Evolutionary conservation across 2,329 filamentous ascomycete genomes (phyloP).

Genomic region (Dendryphion nanum): DNA sequence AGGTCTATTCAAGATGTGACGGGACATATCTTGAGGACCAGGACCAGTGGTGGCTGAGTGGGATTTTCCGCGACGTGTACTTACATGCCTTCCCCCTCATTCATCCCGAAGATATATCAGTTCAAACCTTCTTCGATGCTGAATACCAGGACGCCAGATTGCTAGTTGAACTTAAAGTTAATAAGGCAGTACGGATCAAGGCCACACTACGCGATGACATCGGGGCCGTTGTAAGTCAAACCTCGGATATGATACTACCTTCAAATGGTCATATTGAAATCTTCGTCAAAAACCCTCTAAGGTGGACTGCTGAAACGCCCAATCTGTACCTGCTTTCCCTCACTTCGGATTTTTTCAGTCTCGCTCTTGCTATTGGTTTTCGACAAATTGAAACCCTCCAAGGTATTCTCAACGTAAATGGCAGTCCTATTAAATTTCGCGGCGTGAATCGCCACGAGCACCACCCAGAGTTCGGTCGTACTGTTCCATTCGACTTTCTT

Average conservation of each 20-base stretch:
- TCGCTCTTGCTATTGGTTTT: slow-evolving; percentile 56
- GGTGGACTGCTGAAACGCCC: slow-evolving; percentile 65
- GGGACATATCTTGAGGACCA: slow-evolving; percentile 65
- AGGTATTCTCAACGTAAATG: slow-evolving; percentile 59
- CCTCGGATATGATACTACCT: background rate
- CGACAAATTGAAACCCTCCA: slow-evolving; percentile 58
- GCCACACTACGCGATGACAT: background rate
- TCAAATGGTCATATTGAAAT: slow-evolving; percentile 40
- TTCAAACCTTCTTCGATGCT: slow-evolving; percentile 34
- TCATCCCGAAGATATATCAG: slow-evolving; percentile 54
- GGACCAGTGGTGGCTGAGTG: slow-evolving; percentile 22
- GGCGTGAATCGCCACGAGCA: slow-evolving; percentile 70
- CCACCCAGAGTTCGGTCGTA: slow-evolving; percentile 58
- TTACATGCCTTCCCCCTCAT: slow-evolving; percentile 53
- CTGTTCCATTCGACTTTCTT: slow-evolving; percentile 59
- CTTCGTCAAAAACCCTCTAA: slow-evolving; percentile 48
- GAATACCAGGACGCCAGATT: background rate
- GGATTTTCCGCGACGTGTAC: slow-evolving; percentile 64
- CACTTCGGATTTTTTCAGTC: slow-evolving; percentile 47
- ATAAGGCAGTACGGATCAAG: background rate
- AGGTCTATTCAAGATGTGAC: slow-evolving; percentile 66
- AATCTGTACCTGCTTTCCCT: slow-evolving; percentile 55
- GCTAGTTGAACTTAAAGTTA: background rate
- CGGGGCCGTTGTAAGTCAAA: slow-evolving; percentile 37
- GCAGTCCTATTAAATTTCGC: slow-evolving; percentile 55